phyloP scores from a whole-genome alignment of 495 filamentous ascomycete genomes.

The Podospora fimiseda region DNA sequence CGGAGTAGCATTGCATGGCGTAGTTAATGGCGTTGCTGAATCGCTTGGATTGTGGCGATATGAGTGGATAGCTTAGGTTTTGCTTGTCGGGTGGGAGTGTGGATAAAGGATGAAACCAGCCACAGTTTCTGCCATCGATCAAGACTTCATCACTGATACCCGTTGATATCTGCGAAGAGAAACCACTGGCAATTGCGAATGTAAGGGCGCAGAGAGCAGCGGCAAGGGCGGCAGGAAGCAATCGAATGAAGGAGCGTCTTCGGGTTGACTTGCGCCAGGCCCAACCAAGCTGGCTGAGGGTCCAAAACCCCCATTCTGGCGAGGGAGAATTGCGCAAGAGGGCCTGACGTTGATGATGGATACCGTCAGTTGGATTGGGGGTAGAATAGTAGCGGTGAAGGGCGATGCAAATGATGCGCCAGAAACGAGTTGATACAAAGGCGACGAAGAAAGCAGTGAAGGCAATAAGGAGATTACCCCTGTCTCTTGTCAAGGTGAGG shows the following conservation, averaged over 20 bases:
- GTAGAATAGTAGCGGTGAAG: slow-evolving; percentile 12
- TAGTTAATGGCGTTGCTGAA: slow-evolving; percentile 11
- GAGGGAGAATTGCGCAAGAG: slow-evolving; percentile 16
- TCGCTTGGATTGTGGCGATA: background rate
- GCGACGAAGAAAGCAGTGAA: slow-evolving; percentile 20
- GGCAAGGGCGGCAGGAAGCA: background rate
- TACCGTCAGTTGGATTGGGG: slow-evolving; percentile 1
- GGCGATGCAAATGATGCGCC: slow-evolving; percentile 13
- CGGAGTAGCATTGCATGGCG: slow-evolving; percentile 14
- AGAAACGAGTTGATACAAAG: slow-evolving; percentile 11
- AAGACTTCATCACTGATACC: slow-evolving; percentile 12
- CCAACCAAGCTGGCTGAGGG: background rate
- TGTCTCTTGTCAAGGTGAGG: slow-evolving; percentile 11
- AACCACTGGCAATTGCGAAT: too few relatives aligned
- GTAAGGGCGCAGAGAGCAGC: background rate
- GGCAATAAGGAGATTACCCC: slow-evolving; percentile 21
- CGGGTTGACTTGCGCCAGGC: slow-evolving; percentile 6
- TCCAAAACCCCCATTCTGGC: background rate
- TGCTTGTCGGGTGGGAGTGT: too few relatives aligned
- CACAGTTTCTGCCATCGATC: background rate
- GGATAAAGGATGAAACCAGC: too few relatives aligned
- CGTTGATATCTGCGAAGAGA: background rate
- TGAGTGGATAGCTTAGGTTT: too few relatives aligned
- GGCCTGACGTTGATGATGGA: slow-evolving; percentile 19
- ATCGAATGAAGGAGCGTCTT: too few relatives aligned